Percentiles rank a stretch among this genome's conserved stretches.
phyloP scores from a whole-genome alignment of 768 basidiomycete genomes.

The Dacryopinax spathularia region DNA sequence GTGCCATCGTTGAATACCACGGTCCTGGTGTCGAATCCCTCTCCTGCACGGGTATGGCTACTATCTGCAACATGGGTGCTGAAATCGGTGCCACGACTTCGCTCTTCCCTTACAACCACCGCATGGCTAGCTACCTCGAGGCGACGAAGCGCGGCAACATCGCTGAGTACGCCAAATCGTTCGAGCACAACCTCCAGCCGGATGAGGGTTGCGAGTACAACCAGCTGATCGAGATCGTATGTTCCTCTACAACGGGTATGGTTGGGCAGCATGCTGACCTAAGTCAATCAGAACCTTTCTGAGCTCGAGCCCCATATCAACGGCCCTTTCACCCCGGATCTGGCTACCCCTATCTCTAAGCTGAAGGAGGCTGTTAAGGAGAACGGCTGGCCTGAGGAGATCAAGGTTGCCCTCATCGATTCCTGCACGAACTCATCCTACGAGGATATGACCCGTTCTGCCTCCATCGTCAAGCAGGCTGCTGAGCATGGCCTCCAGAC shows the following conservation, averaged over 20 bases:
- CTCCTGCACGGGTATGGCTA: slow-evolving; percentile 91
- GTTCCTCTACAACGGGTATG: neutral
- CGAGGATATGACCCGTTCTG: slow-evolving; percentile 68
- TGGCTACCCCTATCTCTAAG: slow-evolving; percentile 83
- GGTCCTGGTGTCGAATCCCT: slow-evolving; percentile 79
- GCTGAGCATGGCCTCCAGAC: slow-evolving; percentile 64
- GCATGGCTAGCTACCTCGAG: slow-evolving; percentile 78
- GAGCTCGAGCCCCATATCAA: slow-evolving; percentile 85
- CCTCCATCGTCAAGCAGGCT: slow-evolving; percentile 81
- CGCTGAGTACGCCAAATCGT: slow-evolving; percentile 72
- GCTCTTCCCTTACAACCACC: slow-evolving; percentile 85
- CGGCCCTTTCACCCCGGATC: slow-evolving; percentile 94
- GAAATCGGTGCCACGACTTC: slow-evolving; percentile 99
- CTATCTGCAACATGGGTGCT: slow-evolving; percentile 97
- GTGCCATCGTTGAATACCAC: slow-evolving; percentile 91
- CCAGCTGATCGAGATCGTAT: slow-evolving; percentile 81
- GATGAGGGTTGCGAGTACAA: slow-evolving; percentile 89
- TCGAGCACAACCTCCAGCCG: slow-evolving; percentile 68
- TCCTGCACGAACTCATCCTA: slow-evolving; percentile 99
- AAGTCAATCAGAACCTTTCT: slow-evolving; percentile 55
- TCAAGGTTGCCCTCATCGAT: slow-evolving; percentile 85
- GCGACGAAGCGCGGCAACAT: slow-evolving; percentile 82
- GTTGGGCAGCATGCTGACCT: neutral
- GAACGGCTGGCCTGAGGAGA: slow-evolving; percentile 85
- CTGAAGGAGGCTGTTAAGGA: slow-evolving; percentile 67